Evolutionary conservation across 176 grass and related monocot genomes (phyloP).

Genomic region (Aechmea fasciata): DNA sequence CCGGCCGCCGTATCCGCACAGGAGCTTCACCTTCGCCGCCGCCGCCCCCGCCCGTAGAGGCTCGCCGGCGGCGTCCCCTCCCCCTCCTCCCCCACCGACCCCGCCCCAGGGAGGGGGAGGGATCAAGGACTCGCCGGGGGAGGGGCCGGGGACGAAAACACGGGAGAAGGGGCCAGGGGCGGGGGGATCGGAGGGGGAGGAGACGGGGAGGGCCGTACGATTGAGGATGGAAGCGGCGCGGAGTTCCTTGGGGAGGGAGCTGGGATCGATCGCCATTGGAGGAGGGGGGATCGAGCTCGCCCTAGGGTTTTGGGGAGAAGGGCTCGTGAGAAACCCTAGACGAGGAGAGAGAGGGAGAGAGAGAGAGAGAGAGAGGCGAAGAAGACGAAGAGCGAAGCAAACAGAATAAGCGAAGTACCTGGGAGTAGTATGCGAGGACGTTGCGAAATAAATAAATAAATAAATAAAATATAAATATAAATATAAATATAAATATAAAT

Average conservation of each 20-base stretch:
- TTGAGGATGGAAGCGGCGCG: neutral
- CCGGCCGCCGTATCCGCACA: slow-evolving; percentile 74
- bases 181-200: neutral
- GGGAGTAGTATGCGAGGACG: no score
- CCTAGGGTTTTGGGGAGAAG: no score
- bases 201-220: neutral
- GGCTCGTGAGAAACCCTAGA: no score
- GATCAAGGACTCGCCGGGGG: neutral
- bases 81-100: slow-evolving; percentile 4
- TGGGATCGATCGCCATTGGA: slow-evolving; percentile 7
- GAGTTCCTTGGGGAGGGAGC: slow-evolving; percentile 7
- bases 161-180: slow-evolving; percentile 1
- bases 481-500: no score
- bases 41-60: slow-evolving; percentile 1
- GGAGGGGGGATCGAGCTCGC: no score
- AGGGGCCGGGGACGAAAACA: slow-evolving; percentile 9
- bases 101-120: slow-evolving; percentile 21
- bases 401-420: no score
- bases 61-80: neutral
- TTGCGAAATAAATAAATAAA: no score
- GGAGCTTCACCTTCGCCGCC: slow-evolving; percentile 50
- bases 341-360: no score
- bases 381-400: no score
- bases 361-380: no score
- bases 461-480: no score